These are phyloP conservation scores for Cryomyces antarcticus DNA, from an alignment of 495 filamentous ascomycete genomes.

Conservation along the genomic window DNA sequence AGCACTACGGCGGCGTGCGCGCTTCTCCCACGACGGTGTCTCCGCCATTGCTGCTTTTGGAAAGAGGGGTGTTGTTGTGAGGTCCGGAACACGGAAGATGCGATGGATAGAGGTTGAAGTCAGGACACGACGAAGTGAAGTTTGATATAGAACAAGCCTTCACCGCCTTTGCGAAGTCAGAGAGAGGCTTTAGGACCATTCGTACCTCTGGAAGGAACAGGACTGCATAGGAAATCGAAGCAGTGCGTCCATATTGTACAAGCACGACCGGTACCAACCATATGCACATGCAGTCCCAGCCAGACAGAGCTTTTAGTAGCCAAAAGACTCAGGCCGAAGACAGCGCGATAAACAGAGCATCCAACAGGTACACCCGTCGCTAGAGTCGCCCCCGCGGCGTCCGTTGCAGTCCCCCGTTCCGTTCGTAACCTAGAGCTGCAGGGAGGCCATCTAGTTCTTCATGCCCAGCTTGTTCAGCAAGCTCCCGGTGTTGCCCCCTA, in stretches of 20 bases:
- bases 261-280: neutral
- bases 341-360: too few species aligned
- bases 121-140: neutral
- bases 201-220: neutral
- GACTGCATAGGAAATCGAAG: neutral
- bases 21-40: too few species aligned
- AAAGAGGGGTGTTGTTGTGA: neutral
- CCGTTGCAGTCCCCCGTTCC: too few species aligned
- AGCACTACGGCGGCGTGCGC: too few species aligned
- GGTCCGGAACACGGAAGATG: neutral
- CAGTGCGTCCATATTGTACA: neutral
- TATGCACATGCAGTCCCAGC: neutral
- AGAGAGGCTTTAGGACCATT: neutral
- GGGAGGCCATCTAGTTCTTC: slow-evolving; percentile 13
- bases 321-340: too few species aligned
- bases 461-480: slow-evolving; percentile 27
- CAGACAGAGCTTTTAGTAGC: neutral
- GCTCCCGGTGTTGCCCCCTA: slow-evolving; percentile 13
- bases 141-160: neutral
- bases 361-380: neutral
- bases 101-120: neutral
- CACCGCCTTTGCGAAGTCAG: too few species aligned
- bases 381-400: neutral
- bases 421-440: too few species aligned
- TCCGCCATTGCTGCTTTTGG: neutral